Base-by-base conservation (phyloP, 345 rosid genomes). In the Aquilaria sinensis region DNA sequence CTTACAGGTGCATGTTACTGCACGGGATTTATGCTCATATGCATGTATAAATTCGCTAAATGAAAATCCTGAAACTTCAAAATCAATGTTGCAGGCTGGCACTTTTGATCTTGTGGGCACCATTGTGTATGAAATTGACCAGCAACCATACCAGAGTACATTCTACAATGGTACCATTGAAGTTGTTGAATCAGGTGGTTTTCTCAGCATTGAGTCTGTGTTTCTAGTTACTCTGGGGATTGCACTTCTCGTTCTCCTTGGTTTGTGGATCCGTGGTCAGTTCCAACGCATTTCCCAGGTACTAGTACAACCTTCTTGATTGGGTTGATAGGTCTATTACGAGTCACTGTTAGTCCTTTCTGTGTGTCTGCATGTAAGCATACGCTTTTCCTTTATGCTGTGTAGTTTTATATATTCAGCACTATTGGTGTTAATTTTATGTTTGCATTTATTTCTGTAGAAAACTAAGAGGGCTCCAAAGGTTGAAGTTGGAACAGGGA, bases 91-190 rank as follows among this genome's bases (percentile, higher is more conserved):
- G 66, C 79, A 88, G 97, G 80, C 90, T 37, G 96, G 96, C 60
- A 82, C 67, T 34, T 90, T 88, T 71, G 97, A 90, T 81, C 83
- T 90, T 10, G 93, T 85, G 61, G 97, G 93, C 34, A 76, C 83
- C 48, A 77, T 90, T 57, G 45, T 85, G n/a, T 88, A 84, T 48
- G 88, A 88, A 74, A 75, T 90, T 43, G 89, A 85, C 70, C 87
- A 85, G 66, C 84, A 82, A 58, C 86, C 87, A 15, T 86, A 82
- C 70, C 79, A 82, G 64, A 88, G 74, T 71, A 74, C 72, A 31
- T 90, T 85, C 68, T 83, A 82, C 70, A 90, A 88, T 66, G 89
- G 89, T 68, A 85, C 96, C 57, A 70, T 90, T 11, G 97, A 90
- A 78, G 91, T 88, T 61, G 76, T 86, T 51, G 97, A 90, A 64